These are phyloP conservation scores for Saitozyma podzolica DNA, from an alignment of 768 basidiomycete genomes.

Conservation along the genomic window DNA sequence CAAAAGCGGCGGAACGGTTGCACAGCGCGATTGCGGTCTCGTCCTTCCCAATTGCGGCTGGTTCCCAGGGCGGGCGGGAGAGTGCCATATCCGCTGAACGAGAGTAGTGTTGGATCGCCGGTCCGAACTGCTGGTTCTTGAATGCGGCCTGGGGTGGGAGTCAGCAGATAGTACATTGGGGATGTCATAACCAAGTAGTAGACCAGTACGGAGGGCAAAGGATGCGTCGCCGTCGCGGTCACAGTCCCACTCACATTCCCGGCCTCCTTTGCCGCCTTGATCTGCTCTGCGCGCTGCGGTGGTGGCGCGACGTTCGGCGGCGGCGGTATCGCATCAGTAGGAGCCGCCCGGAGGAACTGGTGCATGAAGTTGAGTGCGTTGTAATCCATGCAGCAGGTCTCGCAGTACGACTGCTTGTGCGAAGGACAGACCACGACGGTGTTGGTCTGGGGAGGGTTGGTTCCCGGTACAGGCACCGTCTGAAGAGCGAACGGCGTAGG, in stretches of 20 bases:
- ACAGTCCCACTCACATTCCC: conserved; percentile 71
- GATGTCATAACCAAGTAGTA: no score
- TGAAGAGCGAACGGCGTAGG: conserved; percentile 32
- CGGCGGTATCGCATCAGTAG: conserved; percentile 65
- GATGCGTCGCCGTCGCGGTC: neutral
- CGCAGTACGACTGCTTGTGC: conserved; percentile 74
- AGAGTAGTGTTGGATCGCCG: conserved; percentile 73
- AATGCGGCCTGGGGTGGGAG: conserved; percentile 63
- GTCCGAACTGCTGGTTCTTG: conserved; percentile 67
- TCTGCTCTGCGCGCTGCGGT: conserved; percentile 70
- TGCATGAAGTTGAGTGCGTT: conserved; percentile 71
- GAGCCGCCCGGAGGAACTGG: conserved; percentile 61
- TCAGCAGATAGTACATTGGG: no score
- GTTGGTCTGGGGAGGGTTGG: conserved; percentile 39
- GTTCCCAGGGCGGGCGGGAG: conserved; percentile 25
- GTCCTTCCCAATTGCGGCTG: conserved; percentile 63
- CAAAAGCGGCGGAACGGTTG: conserved; percentile 86
- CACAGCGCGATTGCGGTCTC: conserved; percentile 86
- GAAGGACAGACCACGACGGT: conserved; percentile 63
- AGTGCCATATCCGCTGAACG: conserved; percentile 25
- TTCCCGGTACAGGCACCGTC: conserved; percentile 24
- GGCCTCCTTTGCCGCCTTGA: conserved; percentile 83
- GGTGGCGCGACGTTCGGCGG: conserved; percentile 70
- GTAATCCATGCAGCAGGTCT: conserved; percentile 73
- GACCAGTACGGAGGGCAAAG: no score